These are phyloP conservation scores for Calonectria crousiana DNA, from an alignment of 2,329 filamentous ascomycete species.

Conservation along the genomic window DNA sequence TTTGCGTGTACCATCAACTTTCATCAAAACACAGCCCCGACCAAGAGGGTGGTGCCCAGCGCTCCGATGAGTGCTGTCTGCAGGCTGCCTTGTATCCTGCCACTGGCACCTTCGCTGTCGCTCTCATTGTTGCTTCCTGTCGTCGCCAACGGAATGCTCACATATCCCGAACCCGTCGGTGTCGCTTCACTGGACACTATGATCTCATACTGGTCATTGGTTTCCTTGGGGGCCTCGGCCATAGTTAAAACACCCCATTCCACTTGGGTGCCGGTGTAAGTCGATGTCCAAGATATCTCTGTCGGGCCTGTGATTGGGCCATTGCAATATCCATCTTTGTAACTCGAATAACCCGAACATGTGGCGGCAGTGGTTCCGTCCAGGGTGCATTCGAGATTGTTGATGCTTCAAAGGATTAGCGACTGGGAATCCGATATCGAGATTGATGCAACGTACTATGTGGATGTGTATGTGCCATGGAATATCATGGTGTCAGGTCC, in stretches of 20 bases:
- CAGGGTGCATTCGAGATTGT: slow-evolving; percentile 58
- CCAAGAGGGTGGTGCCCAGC: slow-evolving; percentile 16
- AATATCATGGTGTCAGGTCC: slow-evolving; percentile 59
- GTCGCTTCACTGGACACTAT: slow-evolving; percentile 37
- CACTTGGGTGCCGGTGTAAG: slow-evolving; percentile 56
- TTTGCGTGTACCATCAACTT: neutral
- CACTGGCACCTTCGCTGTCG: slow-evolving; percentile 19
- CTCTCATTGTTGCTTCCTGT: slow-evolving; percentile 16
- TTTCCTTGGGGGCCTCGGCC: slow-evolving; percentile 50
- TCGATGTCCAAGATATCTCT: slow-evolving; percentile 59
- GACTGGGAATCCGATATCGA: neutral
- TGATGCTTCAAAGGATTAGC: slow-evolving; percentile 51
- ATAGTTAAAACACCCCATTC: slow-evolving; percentile 60
- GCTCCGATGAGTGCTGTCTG: slow-evolving; percentile 12
- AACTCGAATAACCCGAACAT: slow-evolving; percentile 63
- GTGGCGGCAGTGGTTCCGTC: slow-evolving; percentile 57
- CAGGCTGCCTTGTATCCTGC: neutral
- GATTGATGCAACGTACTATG: slow-evolving; percentile 50
- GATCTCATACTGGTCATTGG: slow-evolving; percentile 43
- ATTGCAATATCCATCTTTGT: slow-evolving; percentile 53
- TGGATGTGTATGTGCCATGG: slow-evolving; percentile 57
- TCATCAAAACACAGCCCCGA: slow-evolving; percentile 16
- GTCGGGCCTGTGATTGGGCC: slow-evolving; percentile 57
- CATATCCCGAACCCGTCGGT: slow-evolving; percentile 29
- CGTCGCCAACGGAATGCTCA: slow-evolving; percentile 33